Evolutionary conservation across 495 filamentous ascomycete genomes (phyloP).

Genomic region (Aspergillus saccharolyticus): DNA sequence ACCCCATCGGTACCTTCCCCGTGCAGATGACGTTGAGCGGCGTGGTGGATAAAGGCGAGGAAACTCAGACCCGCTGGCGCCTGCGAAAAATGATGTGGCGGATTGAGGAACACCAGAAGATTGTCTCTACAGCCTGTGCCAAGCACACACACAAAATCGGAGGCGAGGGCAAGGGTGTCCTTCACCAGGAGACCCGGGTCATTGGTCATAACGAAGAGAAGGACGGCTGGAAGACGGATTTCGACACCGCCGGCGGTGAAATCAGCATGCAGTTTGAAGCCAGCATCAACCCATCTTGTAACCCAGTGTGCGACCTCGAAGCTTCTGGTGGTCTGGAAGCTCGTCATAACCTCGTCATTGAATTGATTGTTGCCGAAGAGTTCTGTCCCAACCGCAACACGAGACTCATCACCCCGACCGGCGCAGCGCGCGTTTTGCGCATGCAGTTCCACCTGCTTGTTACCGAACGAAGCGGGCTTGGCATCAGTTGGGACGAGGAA

Average conservation of each 20-base stretch:
- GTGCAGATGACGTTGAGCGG: conserved; percentile 77
- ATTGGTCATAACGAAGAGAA: conserved; percentile 73
- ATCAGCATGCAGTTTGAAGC: conserved; percentile 83
- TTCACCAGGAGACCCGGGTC: conserved; percentile 70
- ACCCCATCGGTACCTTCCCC: conserved; percentile 81
- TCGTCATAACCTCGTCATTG: conserved; percentile 79
- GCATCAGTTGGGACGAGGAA: conserved; percentile 97
- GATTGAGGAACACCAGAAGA: conserved; percentile 78
- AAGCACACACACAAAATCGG: conserved; percentile 72
- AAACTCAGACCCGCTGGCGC: conserved; percentile 72
- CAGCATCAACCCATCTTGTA: conserved; percentile 53
- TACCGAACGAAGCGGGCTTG: conserved; percentile 80
- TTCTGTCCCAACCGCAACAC: conserved; percentile 68
- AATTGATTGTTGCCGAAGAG: conserved; percentile 93
- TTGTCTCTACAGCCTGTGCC: conserved; percentile 74
- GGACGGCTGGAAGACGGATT: conserved; percentile 96
- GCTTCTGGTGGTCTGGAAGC: conserved; percentile 72
- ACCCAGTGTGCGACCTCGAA: conserved; percentile 75
- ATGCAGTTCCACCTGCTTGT: conserved; percentile 84
- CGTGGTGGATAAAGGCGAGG: conserved; percentile 58
- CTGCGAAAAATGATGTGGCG: conserved; percentile 88
- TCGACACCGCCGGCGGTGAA: conserved; percentile 59
- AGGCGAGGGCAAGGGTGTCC: conserved; percentile 66
- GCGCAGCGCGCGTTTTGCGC: conserved; percentile 81
- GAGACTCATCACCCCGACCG: conserved; percentile 74